A percentile compares a stretch with the other conserved stretches of the same genome.
phyloP scores from a whole-genome alignment of 179 eudicot genomes.

The Beta corolliflora region DNA sequence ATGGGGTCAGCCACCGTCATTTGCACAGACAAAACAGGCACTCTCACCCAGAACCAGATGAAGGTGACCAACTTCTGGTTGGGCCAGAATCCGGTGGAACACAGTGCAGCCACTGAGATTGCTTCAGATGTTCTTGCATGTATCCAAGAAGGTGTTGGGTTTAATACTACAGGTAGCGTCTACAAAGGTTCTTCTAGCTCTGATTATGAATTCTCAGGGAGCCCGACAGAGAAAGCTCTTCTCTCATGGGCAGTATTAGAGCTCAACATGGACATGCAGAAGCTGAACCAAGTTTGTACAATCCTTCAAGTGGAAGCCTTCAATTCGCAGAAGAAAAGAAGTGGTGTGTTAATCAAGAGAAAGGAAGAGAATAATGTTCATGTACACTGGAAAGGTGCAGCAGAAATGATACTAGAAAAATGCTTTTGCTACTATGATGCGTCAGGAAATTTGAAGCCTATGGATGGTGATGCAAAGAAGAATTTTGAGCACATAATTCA shows the following conservation, averaged over 20 bases:
- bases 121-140: slow-evolving; percentile 9
- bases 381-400: slow-evolving; percentile 76
- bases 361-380: slow-evolving; percentile 27
- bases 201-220: slow-evolving; percentile 38
- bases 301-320: slow-evolving; percentile 55
- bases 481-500: slow-evolving; percentile 40
- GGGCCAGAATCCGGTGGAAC: slow-evolving; percentile 15
- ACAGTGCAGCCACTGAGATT: slow-evolving; percentile 1
- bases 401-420: slow-evolving; percentile 59
- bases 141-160: slow-evolving; percentile 34
- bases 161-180: slow-evolving; percentile 40
- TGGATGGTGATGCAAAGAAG: slow-evolving; percentile 34
- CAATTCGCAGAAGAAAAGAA: slow-evolving; percentile 62
- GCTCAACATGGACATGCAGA: slow-evolving; percentile 47
- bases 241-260: slow-evolving; percentile 56
- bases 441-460: slow-evolving; percentile 26
- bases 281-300: slow-evolving; percentile 28
- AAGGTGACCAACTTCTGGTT: slow-evolving; percentile 38
- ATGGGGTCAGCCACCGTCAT: slow-evolving; percentile 44
- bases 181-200: slow-evolving; percentile 21
- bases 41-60: slow-evolving; percentile 38
- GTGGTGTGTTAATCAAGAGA: slow-evolving; percentile 48
- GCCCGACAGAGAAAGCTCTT: slow-evolving; percentile 42
- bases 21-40: slow-evolving; percentile 43
- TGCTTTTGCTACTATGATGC: slow-evolving; percentile 50